Conservation (phyloP, 441 rosid species). For the Raphanus hybrid region DNA sequence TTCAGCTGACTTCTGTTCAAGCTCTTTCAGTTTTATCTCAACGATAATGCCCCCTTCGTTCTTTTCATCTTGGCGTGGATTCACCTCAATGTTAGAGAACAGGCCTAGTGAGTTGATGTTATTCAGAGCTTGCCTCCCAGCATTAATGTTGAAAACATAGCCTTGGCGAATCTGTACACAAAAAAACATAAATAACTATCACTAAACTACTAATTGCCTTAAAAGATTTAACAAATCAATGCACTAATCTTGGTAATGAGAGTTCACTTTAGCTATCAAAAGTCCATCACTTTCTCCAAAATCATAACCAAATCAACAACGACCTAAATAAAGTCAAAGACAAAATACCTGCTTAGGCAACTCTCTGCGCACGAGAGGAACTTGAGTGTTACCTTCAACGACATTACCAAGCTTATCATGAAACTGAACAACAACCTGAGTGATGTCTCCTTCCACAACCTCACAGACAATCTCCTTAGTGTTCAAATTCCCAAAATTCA, state of each 20-base stretch:
- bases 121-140: conserved; percentile 89
- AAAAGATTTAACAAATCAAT: neutral
- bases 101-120: conserved; percentile 79
- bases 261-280: too few relatives aligned
- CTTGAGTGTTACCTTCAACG: conserved; percentile 91
- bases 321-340: neutral
- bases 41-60: conserved; percentile 92
- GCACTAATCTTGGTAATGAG: neutral
- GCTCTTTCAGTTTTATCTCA: conserved; percentile 94
- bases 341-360: conserved; percentile 82
- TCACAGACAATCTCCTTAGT: conserved; percentile 95
- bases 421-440: conserved; percentile 81
- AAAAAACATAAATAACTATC: neutral
- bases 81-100: conserved; percentile 93
- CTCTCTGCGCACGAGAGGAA: conserved; percentile 82
- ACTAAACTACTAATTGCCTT: conserved; percentile 13
- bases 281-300: neutral
- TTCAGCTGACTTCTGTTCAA: conserved; percentile 97
- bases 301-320: neutral
- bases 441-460: conserved; percentile 96
- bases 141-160: conserved; percentile 86
- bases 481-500: conserved; percentile 93
- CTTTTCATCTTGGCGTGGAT: conserved; percentile 94
- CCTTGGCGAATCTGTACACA: conserved; percentile 76
- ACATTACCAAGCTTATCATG: conserved; percentile 96